A percentile compares a stretch with the other conserved stretches of the same genome.
phyloP scores from a whole-genome alignment of 2,329 filamentous ascomycete species.

The Pseudogymnoascus sp. region DNA sequence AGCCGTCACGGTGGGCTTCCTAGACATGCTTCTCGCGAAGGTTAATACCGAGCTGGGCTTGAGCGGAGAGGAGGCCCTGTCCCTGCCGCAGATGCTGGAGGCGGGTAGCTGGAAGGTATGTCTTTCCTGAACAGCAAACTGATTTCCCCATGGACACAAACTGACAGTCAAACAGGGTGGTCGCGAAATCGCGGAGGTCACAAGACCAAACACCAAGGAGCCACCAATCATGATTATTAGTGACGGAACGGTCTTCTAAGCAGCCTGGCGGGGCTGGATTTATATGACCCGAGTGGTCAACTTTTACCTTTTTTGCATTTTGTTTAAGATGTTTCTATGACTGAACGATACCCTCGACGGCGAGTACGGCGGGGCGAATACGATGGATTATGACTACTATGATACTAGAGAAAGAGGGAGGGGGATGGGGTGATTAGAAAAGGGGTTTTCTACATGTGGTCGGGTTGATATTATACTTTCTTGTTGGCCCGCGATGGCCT shows the following conservation, averaged over 20 bases:
- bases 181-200: slow-evolving; percentile 90
- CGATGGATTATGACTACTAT: not conserved
- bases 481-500: not conserved
- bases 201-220: slow-evolving; percentile 90
- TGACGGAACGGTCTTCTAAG: slow-evolving; percentile 86
- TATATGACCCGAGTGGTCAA: not conserved
- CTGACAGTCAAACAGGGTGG: slow-evolving; percentile 54
- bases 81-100: slow-evolving; percentile 81
- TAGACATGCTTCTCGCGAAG: slow-evolving; percentile 62
- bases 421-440: not conserved
- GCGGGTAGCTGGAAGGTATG: slow-evolving; percentile 96
- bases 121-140: slow-evolving; percentile 1
- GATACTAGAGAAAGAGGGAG: not conserved
- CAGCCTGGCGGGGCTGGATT: not conserved
- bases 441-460: not conserved
- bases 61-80: slow-evolving; percentile 62
- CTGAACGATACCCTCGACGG: not conserved
- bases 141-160: slow-evolving; percentile 10
- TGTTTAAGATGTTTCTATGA: not conserved
- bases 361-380: not conserved
- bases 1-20: slow-evolving; percentile 65
- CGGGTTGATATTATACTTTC: not conserved
- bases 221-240: slow-evolving; percentile 94
- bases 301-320: not conserved
- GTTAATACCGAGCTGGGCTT: slow-evolving; percentile 64